A percentile compares a stretch with the other conserved stretches of the same genome.
These are phyloP conservation scores for Pseudophaeomoniella oleicola DNA, from an alignment of 2,329 filamentous ascomycete genomes.

Conservation along the genomic window DNA sequence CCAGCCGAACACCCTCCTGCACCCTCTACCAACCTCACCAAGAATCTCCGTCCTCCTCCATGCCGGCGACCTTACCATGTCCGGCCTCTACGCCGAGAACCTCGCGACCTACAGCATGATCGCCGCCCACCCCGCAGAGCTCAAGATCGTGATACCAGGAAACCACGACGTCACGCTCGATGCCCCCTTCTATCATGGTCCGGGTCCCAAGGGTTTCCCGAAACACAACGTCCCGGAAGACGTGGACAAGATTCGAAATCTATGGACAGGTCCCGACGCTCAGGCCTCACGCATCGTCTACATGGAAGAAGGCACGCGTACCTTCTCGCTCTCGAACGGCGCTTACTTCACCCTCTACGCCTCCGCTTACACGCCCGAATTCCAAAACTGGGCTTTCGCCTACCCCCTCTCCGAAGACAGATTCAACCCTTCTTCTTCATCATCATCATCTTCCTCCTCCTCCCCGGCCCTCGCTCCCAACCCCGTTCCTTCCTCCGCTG, in stretches of 20 bases:
- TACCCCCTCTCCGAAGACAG: slow-evolving; percentile 37
- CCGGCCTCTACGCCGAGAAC: slow-evolving; percentile 34
- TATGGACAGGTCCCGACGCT: slow-evolving; percentile 33
- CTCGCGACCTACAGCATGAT: slow-evolving; percentile 32
- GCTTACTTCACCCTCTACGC: slow-evolving; percentile 38
- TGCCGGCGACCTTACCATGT: slow-evolving; percentile 43
- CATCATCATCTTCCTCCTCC: too few species aligned
- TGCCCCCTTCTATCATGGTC: slow-evolving; percentile 28
- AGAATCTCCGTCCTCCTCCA: slow-evolving; percentile 36
- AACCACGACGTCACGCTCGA: slow-evolving; percentile 50
- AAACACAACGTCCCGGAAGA: slow-evolving; percentile 12
- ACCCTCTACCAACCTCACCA: slow-evolving; percentile 32
- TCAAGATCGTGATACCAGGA: slow-evolving; percentile 49
- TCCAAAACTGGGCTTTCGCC: slow-evolving; percentile 40
- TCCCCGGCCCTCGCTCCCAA: slow-evolving; percentile 11
- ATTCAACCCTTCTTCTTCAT: slow-evolving; percentile 33
- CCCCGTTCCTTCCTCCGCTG: slow-evolving; percentile 31
- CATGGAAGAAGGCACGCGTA: slow-evolving; percentile 38
- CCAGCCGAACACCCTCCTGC: slow-evolving; percentile 10
- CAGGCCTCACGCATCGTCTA: slow-evolving; percentile 31
- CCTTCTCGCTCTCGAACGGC: slow-evolving; percentile 33
- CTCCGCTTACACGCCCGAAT: slow-evolving; percentile 40
- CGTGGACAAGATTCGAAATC: slow-evolving; percentile 21
- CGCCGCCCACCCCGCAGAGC: slow-evolving; percentile 30
- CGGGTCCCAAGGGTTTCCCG: slow-evolving; percentile 10